phyloP scores from a whole-genome alignment of 2,329 filamentous ascomycete species.

The Apiospora sp. region DNA sequence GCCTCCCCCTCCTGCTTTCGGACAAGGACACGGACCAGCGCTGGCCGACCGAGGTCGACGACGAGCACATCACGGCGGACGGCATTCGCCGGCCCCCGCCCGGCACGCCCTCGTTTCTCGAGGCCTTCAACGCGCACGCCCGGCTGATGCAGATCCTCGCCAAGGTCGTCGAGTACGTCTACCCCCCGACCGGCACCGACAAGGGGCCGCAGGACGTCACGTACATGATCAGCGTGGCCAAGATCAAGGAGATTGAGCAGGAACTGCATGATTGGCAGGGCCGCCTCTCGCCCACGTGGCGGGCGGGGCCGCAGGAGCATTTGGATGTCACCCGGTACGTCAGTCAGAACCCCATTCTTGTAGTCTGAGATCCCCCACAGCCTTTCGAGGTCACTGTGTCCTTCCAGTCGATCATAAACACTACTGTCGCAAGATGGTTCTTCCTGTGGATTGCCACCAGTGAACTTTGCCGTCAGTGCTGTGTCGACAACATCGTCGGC shows the following conservation, averaged over 20 bases:
- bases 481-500: neutral
- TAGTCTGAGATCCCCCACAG: neutral
- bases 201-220: slow-evolving; percentile 51
- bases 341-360: no score
- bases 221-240: slow-evolving; percentile 65
- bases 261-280: slow-evolving; percentile 68
- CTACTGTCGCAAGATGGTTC: neutral
- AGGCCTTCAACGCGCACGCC: slow-evolving; percentile 69
- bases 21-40: slow-evolving; percentile 70
- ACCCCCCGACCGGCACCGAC: slow-evolving; percentile 63
- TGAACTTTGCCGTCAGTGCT: neutral
- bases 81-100: slow-evolving; percentile 60
- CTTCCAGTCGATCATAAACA: neutral
- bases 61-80: slow-evolving; percentile 67
- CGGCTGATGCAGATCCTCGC: slow-evolving; percentile 65
- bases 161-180: slow-evolving; percentile 68
- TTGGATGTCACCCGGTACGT: slow-evolving; percentile 75
- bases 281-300: slow-evolving; percentile 74
- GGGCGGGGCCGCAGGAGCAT: slow-evolving; percentile 76
- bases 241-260: slow-evolving; percentile 67
- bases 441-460: neutral
- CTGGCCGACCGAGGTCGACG: slow-evolving; percentile 67
- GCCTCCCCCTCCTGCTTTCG: slow-evolving; percentile 66
- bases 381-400: neutral
- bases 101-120: slow-evolving; percentile 62